Evolutionary conservation across 129 eudicot species (phyloP), one percentile per base, ranked within the genome.

Genomic region (Mikania micrantha): DNA sequence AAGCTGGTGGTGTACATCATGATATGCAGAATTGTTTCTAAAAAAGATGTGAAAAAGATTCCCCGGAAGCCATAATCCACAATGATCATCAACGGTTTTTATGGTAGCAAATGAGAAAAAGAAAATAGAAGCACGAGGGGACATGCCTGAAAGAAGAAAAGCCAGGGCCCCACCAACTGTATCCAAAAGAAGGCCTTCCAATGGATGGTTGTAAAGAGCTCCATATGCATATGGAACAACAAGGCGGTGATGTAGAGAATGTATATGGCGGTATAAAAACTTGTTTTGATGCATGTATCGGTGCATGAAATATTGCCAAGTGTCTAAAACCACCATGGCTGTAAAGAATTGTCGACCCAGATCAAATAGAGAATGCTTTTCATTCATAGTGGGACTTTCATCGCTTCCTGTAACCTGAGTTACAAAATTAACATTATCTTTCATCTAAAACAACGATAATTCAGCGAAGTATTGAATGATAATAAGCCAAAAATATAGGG

Each of bases 251-350:
- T 91, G 97, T 59, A 74, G 87, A 20, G 96, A 85, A 59, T 88
- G 96, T 44, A 85, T 81, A 28, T 88, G 96, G 16, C 81, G 78
- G 80, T 92, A 88, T 38, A 85, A 50, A 74, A 92, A 88, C 75
- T 92, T 92, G 85, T 92, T 92, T 31, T 84, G 90, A 75, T 91
- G 98, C 96, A 91, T 83, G 80, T 85, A 85, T 2, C 98, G 73
- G 76, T 88, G 96, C 95, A 85, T 85, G 62, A 85, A 85, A 66
- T 85, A 88, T 44, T 88, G 96, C 96, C 96, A 85, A 0, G 98
- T 85, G 56, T 88, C 98, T 44, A 92, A n/a, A 1, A 84, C 87
- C 66, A 84, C 75, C 98, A 88, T 92, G 13, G 89, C 97, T 15
- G 58, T 76, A 22, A 88, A 48, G 42, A 88, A 77, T 47, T 91